Conservation (phyloP, 2,329 filamentous ascomycete species). For the Fusarium succisae region DNA sequence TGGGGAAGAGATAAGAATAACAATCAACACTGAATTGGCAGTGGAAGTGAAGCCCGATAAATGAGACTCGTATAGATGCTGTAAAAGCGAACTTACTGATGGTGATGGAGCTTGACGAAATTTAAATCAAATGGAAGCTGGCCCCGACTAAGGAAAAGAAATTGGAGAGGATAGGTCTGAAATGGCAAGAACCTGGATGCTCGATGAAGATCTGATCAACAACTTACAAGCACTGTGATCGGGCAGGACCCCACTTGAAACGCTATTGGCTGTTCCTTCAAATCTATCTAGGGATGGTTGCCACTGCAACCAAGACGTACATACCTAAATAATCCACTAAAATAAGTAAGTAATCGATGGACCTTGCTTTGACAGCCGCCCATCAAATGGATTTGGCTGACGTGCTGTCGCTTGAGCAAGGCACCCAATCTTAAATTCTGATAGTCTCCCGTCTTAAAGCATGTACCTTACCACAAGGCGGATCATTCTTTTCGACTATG, state of each 20-base stretch:
- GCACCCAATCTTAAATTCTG: not conserved
- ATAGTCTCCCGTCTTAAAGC: not conserved
- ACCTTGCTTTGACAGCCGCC: not conserved
- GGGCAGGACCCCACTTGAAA: slow-evolving; percentile 7
- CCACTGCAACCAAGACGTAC: slow-evolving; percentile 9
- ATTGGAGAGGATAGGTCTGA: not conserved
- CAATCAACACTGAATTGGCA: slow-evolving; percentile 7
- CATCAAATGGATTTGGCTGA: not conserved
- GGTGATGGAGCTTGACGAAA: slow-evolving; percentile 1
- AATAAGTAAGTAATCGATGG: not conserved
- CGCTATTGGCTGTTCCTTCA: slow-evolving; percentile 1
- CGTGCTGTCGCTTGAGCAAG: not conserved
- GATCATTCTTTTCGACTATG: not conserved
- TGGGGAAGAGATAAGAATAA: slow-evolving; percentile 35
- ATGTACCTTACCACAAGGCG: not conserved
- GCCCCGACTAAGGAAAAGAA: not conserved
- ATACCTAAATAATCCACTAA: not conserved
- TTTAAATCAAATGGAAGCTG: not conserved
- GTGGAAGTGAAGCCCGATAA: not conserved
- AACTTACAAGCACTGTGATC: slow-evolving; percentile 1
- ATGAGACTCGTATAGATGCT: slow-evolving; percentile 14
- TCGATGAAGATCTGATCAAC: not conserved
- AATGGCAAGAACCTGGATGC: not conserved
- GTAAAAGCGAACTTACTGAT: not conserved
- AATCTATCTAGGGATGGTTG: slow-evolving; percentile 6